phyloP scores from a whole-genome alignment of 495 filamentous ascomycete genomes.

The Neurospora sp. region DNA sequence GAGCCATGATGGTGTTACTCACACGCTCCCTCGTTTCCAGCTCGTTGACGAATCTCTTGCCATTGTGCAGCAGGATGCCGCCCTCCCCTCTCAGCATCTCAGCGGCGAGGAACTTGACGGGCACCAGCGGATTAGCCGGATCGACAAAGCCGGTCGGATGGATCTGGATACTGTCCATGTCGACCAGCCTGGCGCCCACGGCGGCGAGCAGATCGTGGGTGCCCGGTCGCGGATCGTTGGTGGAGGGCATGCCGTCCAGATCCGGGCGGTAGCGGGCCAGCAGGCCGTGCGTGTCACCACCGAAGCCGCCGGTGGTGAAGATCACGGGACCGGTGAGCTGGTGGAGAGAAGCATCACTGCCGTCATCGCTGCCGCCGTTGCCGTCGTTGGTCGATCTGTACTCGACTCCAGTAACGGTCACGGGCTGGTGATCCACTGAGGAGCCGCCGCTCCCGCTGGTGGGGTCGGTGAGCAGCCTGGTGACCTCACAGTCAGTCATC shows the following conservation, averaged over 20 bases:
- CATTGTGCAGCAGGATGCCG: constrained; percentile 39
- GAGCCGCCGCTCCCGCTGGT: neutral
- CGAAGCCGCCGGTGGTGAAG: constrained; percentile 49
- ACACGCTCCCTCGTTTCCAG: constrained; percentile 43
- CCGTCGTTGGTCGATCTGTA: constrained; percentile 10
- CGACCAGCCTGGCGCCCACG: constrained; percentile 41
- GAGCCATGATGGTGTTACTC: constrained; percentile 35
- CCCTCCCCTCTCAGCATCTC: constrained; percentile 51
- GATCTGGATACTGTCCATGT: constrained; percentile 50
- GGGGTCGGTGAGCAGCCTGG: constrained; percentile 27
- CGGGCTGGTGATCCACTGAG: neutral
- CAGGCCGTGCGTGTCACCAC: constrained; percentile 44
- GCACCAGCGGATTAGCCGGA: constrained; percentile 31
- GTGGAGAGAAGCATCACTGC: neutral
- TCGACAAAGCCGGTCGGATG: constrained; percentile 68
- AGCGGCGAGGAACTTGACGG: constrained; percentile 50
- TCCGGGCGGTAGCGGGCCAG: constrained; percentile 46
- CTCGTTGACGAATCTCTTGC: constrained; percentile 48
- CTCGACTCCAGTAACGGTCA: constrained; percentile 24
- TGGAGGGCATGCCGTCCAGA: constrained; percentile 46
- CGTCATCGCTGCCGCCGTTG: constrained; percentile 2
- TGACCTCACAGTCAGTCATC: constrained; percentile 34
- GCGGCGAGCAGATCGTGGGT: constrained; percentile 36
- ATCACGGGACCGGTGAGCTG: constrained; percentile 42
- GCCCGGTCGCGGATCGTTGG: constrained; percentile 45